Evolutionary conservation across 352 stramenopile genomes (phyloP), one percentile per base, ranked within the genome.

Genomic region (Nannochloropsis limnetica): DNA sequence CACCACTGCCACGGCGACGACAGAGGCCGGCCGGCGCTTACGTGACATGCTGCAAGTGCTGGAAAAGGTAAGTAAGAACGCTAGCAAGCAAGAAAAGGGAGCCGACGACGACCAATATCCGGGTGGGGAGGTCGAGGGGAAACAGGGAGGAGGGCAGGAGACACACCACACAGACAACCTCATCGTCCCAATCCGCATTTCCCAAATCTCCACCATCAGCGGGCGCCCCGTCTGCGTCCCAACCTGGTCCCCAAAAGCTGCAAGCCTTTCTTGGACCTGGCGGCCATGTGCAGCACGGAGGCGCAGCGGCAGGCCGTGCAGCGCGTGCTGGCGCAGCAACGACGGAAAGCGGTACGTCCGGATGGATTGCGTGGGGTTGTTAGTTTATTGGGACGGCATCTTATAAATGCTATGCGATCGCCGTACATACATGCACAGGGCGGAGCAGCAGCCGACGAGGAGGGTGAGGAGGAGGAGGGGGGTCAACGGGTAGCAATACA

Each of bases 21-120:
- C 61, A 74, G 61, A 74, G 20, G 61, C 61, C n/a, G 61, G 61
- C 9, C n/a, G 61, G 61, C 61, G 61, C n/a, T 74, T 74, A 20
- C 61, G 61, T 8, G 61, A 74, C 25, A 74, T 74, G 61, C n/a
- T 74, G 61, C 61, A 74, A 74, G 11, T 74, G n/a, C 25, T 74
- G n/a, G n/a, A 74, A 25, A 74, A 74, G 61, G 61, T 74, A 29
- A 74, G 61, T 74, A 29, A 74, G 61, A 74, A 74, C n/a, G n/a
- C 11, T n/a, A n/a, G n/a, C n/a, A n/a, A 49, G 8, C 37, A 14
- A 49, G 2, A 49, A 49, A 49, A 49, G 37, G 37, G 37, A 6
- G 32, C 3, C 3, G 32, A 44, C 32, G 37, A 14, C 1, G 1
- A 6, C 8, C 8, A 6, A 49, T 49, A 49, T 49, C 37, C 4